Conservation (phyloP, 2,329 filamentous ascomycete genomes). For the Tolypocladium ovalisporum region DNA sequence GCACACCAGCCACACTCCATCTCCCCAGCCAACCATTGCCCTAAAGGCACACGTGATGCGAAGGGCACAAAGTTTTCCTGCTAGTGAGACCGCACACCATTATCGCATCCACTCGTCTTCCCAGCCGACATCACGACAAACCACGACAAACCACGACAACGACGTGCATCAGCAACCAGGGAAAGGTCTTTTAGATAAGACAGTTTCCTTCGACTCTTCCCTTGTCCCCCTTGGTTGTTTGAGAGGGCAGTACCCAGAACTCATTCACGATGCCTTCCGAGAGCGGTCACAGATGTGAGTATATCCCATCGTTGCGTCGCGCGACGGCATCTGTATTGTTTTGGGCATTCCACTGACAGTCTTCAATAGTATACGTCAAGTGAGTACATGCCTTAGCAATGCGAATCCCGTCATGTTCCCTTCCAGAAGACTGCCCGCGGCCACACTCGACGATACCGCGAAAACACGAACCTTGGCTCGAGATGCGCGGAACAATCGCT, state of each 20-base stretch:
- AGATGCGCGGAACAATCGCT: slow-evolving; percentile 12
- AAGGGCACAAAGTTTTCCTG: slow-evolving; percentile 24
- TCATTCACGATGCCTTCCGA: slow-evolving; percentile 76
- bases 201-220: slow-evolving; percentile 26
- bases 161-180: slow-evolving; percentile 29
- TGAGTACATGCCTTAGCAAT: slow-evolving; percentile 39
- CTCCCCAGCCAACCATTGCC: slow-evolving; percentile 8
- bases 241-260: slow-evolving; percentile 32
- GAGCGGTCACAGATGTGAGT: slow-evolving; percentile 83
- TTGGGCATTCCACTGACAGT: slow-evolving; percentile 24
- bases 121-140: slow-evolving; percentile 27
- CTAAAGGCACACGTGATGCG: slow-evolving; percentile 23
- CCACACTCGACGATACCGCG: not conserved
- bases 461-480: slow-evolving; percentile 3
- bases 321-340: not conserved
- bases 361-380: slow-evolving; percentile 69
- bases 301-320: not conserved
- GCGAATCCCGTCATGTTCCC: not conserved
- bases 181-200: slow-evolving; percentile 36
- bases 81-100: slow-evolving; percentile 22
- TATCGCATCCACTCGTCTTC: slow-evolving; percentile 22
- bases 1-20: not conserved
- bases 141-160: slow-evolving; percentile 9
- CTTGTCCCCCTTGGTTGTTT: slow-evolving; percentile 32
- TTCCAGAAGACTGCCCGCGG: not conserved